These are phyloP conservation scores for Fraxinus xanthoxyloides DNA, from an alignment of 305 asterid genomes.

Conservation along the genomic window DNA sequence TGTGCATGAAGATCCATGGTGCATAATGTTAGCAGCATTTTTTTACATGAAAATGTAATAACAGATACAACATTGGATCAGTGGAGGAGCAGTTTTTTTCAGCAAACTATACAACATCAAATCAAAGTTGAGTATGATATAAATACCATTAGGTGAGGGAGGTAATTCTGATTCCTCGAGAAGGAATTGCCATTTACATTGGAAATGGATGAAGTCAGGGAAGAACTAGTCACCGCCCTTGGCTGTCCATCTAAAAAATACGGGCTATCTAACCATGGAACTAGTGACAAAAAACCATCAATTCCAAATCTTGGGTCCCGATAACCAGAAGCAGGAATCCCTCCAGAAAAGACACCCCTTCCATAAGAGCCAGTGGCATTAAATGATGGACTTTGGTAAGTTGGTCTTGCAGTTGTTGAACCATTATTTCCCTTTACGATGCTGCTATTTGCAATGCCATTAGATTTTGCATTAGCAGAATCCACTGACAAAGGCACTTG, in stretches of 20 bases:
- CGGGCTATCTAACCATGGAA: constrained; percentile 50
- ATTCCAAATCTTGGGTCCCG: constrained; percentile 50
- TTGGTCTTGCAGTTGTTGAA: constrained; percentile 28
- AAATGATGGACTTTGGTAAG: constrained; percentile 41
- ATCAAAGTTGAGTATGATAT: neutral
- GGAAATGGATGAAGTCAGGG: constrained; percentile 32
- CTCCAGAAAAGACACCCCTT: constrained; percentile 41
- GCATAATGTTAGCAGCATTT: neutral
- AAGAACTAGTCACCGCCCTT: constrained; percentile 28
- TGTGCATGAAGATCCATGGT: neutral
- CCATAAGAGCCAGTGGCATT: constrained; percentile 44
- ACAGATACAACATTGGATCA: no score
- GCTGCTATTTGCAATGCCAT: constrained; percentile 37
- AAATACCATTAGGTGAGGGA: constrained; percentile 46
- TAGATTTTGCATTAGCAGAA: constrained; percentile 17
- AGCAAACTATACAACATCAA: neutral
- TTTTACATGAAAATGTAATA: neutral
- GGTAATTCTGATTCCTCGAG: constrained; percentile 38
- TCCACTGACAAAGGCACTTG: constrained; percentile 49
- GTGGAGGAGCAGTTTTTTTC: no score
- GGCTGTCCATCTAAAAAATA: constrained; percentile 45
- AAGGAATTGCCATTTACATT: constrained; percentile 40
- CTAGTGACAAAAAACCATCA: constrained; percentile 52
- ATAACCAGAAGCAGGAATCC: constrained; percentile 36
- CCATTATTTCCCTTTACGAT: constrained; percentile 43